Conservation (phyloP, 371 early-diverging fungal genomes). For the Rhizomucor pusillus region DNA sequence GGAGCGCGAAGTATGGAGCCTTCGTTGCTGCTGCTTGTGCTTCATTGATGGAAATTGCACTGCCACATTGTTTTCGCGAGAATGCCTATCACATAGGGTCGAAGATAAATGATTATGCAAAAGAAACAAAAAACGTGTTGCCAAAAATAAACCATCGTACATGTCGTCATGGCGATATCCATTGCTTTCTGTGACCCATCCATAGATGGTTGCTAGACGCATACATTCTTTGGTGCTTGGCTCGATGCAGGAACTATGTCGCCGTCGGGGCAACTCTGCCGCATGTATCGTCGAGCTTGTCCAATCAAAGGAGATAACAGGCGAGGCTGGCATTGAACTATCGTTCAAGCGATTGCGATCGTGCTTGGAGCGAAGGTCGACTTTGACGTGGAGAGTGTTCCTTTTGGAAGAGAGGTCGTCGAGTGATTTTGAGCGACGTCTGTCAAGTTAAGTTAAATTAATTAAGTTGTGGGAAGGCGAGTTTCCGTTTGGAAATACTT, state of each 20-base stretch:
- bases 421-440: constrained; percentile 42
- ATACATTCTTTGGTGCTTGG: constrained; percentile 43
- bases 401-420: constrained; percentile 24
- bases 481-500: neutral
- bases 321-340: constrained; percentile 16
- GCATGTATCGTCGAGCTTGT: neutral
- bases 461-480: neutral
- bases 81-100: neutral
- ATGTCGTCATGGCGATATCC: constrained; percentile 6
- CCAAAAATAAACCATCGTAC: constrained; percentile 7
- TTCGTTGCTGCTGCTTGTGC: constrained; percentile 12
- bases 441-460: constrained; percentile 1
- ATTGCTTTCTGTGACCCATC: constrained; percentile 43
- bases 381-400: neutral
- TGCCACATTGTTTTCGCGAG: neutral
- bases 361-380: neutral
- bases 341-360: constrained; percentile 12
- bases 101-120: neutral
- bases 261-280: constrained; percentile 23
- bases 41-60: constrained; percentile 1
- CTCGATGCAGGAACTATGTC: constrained; percentile 49
- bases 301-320: constrained; percentile 16
- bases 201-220: constrained; percentile 54
- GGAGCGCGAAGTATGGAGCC: constrained; percentile 20
- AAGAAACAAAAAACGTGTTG: constrained; percentile 2